Conservation (phyloP, 1,284 basidiomycete species). For the Vanrija humicola region DNA sequence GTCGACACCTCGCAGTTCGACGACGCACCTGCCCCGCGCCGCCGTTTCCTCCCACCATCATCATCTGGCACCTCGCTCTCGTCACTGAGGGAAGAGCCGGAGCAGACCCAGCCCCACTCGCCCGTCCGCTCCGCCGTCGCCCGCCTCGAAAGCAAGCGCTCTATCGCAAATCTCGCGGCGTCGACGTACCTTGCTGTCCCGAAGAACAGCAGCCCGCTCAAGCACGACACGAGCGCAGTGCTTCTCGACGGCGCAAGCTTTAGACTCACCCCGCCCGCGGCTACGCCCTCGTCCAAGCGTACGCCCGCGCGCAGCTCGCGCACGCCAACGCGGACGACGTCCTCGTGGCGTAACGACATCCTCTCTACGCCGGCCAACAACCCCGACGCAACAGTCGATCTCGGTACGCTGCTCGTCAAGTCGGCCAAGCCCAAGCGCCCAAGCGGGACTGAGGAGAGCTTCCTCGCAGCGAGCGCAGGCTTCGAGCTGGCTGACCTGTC, state of each 20-base stretch:
- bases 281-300: not conserved
- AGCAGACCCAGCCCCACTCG: not conserved
- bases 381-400: conserved; percentile 32
- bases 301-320: not conserved
- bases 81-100: not conserved
- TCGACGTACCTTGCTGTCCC: not conserved
- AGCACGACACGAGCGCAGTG: not conserved
- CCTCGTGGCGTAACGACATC: not conserved
- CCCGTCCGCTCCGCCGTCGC: not conserved
- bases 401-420: conserved; percentile 30
- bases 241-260: conserved; percentile 14
- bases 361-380: not conserved
- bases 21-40: too few species aligned
- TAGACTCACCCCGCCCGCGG: conserved; percentile 11
- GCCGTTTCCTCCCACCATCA: not conserved
- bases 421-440: conserved; percentile 29
- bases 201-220: not conserved
- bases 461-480: conserved; percentile 14
- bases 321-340: not conserved
- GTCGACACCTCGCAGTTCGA: too few species aligned
- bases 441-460: conserved; percentile 39
- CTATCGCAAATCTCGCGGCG: not conserved
- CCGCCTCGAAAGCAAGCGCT: not conserved
- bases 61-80: not conserved
- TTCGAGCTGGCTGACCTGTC: conserved; percentile 9